These are phyloP conservation scores for Kwoniella dejecticola DNA, from an alignment of 768 basidiomycete species.

Conservation along the genomic window DNA sequence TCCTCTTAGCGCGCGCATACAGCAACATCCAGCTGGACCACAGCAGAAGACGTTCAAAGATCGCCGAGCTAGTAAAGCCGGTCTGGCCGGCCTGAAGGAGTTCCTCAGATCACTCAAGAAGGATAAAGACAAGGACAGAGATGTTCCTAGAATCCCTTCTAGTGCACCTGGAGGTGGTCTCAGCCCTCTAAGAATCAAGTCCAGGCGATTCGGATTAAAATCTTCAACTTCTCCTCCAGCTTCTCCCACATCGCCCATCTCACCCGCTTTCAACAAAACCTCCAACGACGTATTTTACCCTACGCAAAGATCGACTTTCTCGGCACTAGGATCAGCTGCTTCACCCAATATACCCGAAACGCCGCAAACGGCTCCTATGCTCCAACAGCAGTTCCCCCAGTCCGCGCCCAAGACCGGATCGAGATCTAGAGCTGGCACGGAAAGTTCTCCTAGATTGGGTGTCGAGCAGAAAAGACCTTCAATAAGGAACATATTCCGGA, in stretches of 20 bases:
- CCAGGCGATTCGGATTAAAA: neutral
- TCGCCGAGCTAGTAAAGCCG: slow-evolving; percentile 35
- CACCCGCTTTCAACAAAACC: neutral
- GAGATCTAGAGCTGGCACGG: slow-evolving; percentile 10
- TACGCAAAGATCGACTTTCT: slow-evolving; percentile 17
- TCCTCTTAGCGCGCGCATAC: slow-evolving; percentile 24
- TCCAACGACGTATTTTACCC: slow-evolving; percentile 12
- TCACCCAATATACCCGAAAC: neutral
- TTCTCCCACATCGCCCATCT: slow-evolving; percentile 10
- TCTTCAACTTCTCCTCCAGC: slow-evolving; percentile 17
- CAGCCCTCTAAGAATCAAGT: slow-evolving; percentile 10
- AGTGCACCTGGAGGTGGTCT: slow-evolving; percentile 3
- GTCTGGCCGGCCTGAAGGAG: slow-evolving; percentile 45
- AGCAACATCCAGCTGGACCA: slow-evolving; percentile 8
- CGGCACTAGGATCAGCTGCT: slow-evolving; percentile 9
- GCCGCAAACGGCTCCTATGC: neutral
- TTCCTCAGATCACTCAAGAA: slow-evolving; percentile 34
- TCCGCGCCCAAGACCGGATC: neutral
- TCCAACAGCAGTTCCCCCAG: no score
- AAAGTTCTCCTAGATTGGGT: slow-evolving; percentile 3
- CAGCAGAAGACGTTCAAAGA: slow-evolving; percentile 13
- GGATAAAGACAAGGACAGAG: neutral
- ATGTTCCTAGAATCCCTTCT: neutral
- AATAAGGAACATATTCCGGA: slow-evolving; percentile 42
- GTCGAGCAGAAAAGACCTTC: slow-evolving; percentile 27